A percentile compares a stretch with the other conserved stretches of the same genome.
Evolutionary conservation across 2,329 filamentous ascomycete species (phyloP).

Genomic region (Colletotrichum euphorbiae): DNA sequence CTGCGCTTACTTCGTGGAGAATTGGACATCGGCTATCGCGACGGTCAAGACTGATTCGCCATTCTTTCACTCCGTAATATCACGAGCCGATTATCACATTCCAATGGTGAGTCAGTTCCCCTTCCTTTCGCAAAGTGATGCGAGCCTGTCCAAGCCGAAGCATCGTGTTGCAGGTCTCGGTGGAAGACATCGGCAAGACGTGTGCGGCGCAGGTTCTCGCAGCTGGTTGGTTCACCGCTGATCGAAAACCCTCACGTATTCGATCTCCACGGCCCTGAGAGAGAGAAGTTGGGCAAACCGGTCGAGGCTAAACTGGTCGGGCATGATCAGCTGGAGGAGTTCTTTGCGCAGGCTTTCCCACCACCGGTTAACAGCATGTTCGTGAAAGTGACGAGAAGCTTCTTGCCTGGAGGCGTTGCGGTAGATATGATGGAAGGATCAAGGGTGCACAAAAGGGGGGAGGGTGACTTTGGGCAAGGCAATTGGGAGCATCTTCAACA

Average conservation of each 20-base stretch:
- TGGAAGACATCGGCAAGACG: slow-evolving; percentile 45
- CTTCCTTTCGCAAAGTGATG: neutral
- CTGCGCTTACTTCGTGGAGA: slow-evolving; percentile 42
- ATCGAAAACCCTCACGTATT: slow-evolving; percentile 39
- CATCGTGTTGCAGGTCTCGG: slow-evolving; percentile 43
- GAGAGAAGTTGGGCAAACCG: slow-evolving; percentile 44
- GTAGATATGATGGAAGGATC: slow-evolving; percentile 29
- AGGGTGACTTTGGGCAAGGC: slow-evolving; percentile 7
- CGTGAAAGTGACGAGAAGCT: slow-evolving; percentile 38
- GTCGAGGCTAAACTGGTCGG: slow-evolving; percentile 43
- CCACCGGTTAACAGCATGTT: slow-evolving; percentile 31
- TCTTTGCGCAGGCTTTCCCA: slow-evolving; percentile 43
- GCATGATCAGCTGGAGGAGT: slow-evolving; percentile 43
- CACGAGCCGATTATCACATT: slow-evolving; percentile 46
- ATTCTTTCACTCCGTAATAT: slow-evolving; percentile 44
- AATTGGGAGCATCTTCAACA: neutral
- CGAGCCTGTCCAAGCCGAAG: neutral
- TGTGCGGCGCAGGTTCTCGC: slow-evolving; percentile 44
- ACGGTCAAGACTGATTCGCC: slow-evolving; percentile 42
- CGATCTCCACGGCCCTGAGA: slow-evolving; percentile 46
- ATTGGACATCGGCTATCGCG: slow-evolving; percentile 39
- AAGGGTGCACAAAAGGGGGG: neutral
- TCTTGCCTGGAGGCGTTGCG: slow-evolving; percentile 44
- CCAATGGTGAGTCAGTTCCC: slow-evolving; percentile 43
- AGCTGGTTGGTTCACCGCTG: neutral